phyloP scores from a whole-genome alignment of 1,284 basidiomycete genomes.

The Phellopilus nigrolimitatus region DNA sequence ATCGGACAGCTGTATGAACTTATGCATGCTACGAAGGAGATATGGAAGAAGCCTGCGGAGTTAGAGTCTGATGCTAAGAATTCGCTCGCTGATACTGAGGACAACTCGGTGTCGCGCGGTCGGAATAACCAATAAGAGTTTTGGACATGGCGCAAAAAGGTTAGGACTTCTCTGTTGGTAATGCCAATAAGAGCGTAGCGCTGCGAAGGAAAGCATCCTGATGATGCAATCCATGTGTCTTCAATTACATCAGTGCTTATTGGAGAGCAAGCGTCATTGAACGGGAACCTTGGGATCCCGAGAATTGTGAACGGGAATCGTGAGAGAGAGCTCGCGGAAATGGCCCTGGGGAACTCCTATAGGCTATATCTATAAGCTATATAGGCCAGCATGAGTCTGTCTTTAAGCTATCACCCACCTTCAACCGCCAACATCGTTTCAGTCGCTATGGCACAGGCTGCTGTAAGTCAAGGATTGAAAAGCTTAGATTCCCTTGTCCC shows the following conservation, averaged over 20 bases:
- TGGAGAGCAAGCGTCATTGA: conserved; percentile 14
- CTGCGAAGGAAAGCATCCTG: conserved; percentile 63
- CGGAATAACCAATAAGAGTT: too few species aligned
- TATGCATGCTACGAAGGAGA: conserved; percentile 82
- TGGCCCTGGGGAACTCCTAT: too few species aligned
- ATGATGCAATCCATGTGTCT: conserved; percentile 72
- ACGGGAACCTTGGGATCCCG: too few species aligned
- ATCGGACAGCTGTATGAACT: conserved; percentile 88
- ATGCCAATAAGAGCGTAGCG: background rate
- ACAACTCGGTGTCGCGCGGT: too few species aligned
- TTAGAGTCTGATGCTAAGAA: conserved; percentile 22
- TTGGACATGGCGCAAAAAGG: too few species aligned
- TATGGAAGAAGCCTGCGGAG: conserved; percentile 63
- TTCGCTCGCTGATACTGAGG: too few species aligned
- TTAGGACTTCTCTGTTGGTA: background rate
- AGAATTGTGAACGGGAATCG: too few species aligned
- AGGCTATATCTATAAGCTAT: too few species aligned
- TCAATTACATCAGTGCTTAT: conserved; percentile 65
- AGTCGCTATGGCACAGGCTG: conserved; percentile 34
- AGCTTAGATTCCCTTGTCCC: conserved; percentile 2
- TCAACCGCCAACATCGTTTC: too few species aligned
- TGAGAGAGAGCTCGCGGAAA: too few species aligned
- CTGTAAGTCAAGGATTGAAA: conserved; percentile 30
- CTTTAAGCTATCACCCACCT: background rate
- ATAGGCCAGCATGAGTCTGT: too few species aligned